Conservation (phyloP, 2,329 filamentous ascomycete genomes). For the Tolypocladium paradoxum region DNA sequence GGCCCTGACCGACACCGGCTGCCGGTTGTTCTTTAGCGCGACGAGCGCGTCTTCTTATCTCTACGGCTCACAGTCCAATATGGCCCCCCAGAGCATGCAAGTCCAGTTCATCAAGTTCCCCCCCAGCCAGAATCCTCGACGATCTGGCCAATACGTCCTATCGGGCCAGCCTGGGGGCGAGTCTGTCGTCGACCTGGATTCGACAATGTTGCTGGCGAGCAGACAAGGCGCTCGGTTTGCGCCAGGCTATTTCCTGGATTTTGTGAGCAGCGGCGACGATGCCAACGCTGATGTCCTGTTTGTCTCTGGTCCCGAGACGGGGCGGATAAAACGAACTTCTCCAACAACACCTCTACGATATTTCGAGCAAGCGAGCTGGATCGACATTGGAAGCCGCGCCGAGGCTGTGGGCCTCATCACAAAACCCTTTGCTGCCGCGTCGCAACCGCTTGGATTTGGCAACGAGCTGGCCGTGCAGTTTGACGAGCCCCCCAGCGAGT, state of each 20-base stretch:
- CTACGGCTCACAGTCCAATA: conserved; percentile 46
- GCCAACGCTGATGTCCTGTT: conserved; percentile 61
- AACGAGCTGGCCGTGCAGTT: conserved; percentile 97
- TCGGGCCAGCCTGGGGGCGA: conserved; percentile 20
- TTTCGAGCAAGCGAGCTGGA: conserved; percentile 70
- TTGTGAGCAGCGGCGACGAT: conserved; percentile 55
- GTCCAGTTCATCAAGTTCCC: conserved; percentile 96
- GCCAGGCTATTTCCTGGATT: conserved; percentile 85
- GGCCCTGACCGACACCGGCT: conserved; percentile 82
- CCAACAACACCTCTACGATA: conserved; percentile 47
- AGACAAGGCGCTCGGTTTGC: conserved; percentile 53
- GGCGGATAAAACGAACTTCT: conserved; percentile 58
- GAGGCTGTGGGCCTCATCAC: conserved; percentile 73
- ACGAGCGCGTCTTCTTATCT: conserved; percentile 65
- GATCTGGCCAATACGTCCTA: conserved; percentile 14
- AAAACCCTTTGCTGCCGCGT: conserved; percentile 57
- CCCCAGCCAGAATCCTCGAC: conserved; percentile 34
- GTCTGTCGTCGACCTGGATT: conserved; percentile 34
- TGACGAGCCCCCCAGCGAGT: conserved; percentile 68
- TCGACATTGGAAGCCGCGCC: conserved; percentile 61
- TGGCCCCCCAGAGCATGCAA: conserved; percentile 87
- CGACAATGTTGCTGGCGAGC: conserved; percentile 36
- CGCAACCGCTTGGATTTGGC: conserved; percentile 67
- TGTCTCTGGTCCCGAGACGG: conserved; percentile 77
- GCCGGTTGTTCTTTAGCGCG: conserved; percentile 83